Evolutionary conservation across 768 basidiomycete species (phyloP), one percentile per base, ranked within the genome.

Genomic region (Boletus tomentosulus): DNA sequence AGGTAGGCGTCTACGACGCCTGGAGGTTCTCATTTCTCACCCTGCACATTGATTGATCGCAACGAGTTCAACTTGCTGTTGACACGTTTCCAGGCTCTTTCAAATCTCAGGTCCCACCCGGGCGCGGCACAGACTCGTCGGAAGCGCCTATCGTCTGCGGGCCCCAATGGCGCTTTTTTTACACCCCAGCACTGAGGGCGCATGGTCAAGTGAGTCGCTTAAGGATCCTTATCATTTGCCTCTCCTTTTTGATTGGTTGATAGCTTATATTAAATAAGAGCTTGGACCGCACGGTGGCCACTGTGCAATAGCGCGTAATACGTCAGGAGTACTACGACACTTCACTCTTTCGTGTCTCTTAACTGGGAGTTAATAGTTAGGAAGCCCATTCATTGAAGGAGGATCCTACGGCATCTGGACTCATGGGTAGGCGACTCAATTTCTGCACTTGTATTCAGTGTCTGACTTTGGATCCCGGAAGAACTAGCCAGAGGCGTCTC

Each of bases 241-340:
- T 30, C 48, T 9, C 37, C 27, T 38, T 27, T 30, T 44, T 41
- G 16, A 54, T 51, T 38, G 25, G 33, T 4, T 37, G 39, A 57
- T 34, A 44, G 4, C 7, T 16, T 30, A 24, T 30, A 50, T 46
- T 41, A 46, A 57, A 22, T 9, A 34, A 41, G 47, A 35, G 16
- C 22, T 27, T n/a, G 41, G 44, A 37, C 39, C 48, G 45, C 61
- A 38, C 50, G 50, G 57, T 31, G 41, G 10, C 50, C 53, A 34
- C n/a, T n/a, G n/a, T 55, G 57, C 45, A 34, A 56, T 22, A 15
- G 10, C 27, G 16, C 22, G 19, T 8, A 7, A n/a, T 8, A 24
- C 11, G 27, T 37, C 31, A 46, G 1, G 3, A 28, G n/a, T 27
- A 8, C 19, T 33, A 33, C 28, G 15, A 22, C 19, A 9, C 19